Evolutionary conservation across 257 asterid genomes (phyloP), one percentile per base, ranked within the genome.

Genomic region (Penstemon barbatus): DNA sequence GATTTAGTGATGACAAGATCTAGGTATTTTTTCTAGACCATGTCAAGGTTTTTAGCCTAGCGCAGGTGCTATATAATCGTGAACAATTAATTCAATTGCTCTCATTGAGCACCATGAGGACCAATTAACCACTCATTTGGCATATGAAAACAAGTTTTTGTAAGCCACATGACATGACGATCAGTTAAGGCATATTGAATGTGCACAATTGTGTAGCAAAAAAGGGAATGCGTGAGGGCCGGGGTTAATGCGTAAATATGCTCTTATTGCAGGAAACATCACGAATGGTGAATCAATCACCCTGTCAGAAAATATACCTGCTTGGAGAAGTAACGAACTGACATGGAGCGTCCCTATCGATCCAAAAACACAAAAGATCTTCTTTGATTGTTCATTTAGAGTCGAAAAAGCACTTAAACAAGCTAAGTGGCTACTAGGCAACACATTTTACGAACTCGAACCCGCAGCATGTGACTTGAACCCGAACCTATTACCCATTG

Each of bases 381-480:
- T 64, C 45, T 75, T 79, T 25, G 58, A 75, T n/a, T 3, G 58
- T 36, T 19, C 44, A 37, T 9, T 4, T 13, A 52, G 33, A 13
- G 2, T 58, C 45, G n/a, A 8, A 18, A 11, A 51, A 64, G 4
- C 41, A 0, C 4, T 39, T 13, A 25, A 38, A 2, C 57, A 63
- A 45, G 33, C 65, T 1, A 75, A 68, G 41, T 72, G 58, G 78
- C 12, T 50, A 33, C 33, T 79, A 3, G 19, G 51, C 68, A 75
- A 75, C 59, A 68, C 76, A 6, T 75, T 70, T 12, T 60, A 75
- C n/a, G 84, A 79, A 60, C 71, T 77, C n/a, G 83, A 83, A 62
- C 44, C 77, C 49, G 63, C 77, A 55, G 74, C 78, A 55, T 80
- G 79, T 46, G 44, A 71, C 19, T 55, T 78, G 53, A 54, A 19